Evolutionary conservation across 2,329 filamentous ascomycete genomes (phyloP).

Genomic region (Alternaria brassicicola): DNA sequence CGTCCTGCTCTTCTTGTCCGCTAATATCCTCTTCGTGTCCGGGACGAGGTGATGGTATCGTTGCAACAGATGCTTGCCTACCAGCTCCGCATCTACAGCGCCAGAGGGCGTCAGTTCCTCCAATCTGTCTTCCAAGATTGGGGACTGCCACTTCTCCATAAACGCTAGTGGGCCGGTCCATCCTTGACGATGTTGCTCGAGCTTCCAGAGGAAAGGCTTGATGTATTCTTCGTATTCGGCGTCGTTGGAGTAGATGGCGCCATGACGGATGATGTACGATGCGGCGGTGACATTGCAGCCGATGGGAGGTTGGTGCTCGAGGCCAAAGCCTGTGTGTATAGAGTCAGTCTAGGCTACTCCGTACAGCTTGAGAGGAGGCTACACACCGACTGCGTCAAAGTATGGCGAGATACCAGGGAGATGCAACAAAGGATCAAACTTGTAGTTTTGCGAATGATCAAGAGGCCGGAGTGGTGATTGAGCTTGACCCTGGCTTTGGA

Average conservation of each 20-base stretch:
- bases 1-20: conserved; percentile 46
- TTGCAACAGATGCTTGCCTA: conserved; percentile 64
- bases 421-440: conserved; percentile 57
- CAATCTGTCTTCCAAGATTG: conserved; percentile 60
- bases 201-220: conserved; percentile 59
- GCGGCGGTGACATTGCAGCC: conserved; percentile 57
- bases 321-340: conserved; percentile 39
- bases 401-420: conserved; percentile 58
- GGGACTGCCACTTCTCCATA: conserved; percentile 61
- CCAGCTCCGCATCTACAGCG: conserved; percentile 60
- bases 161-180: conserved; percentile 62
- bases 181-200: conserved; percentile 62
- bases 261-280: conserved; percentile 57
- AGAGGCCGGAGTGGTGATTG: conserved; percentile 26
- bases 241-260: conserved; percentile 58
- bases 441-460: conserved; percentile 45
- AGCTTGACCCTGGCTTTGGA: conserved; percentile 7
- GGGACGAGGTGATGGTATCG: conserved; percentile 60
- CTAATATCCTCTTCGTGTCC: conserved; percentile 37
- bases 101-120: conserved; percentile 38
- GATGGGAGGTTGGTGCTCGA: conserved; percentile 54
- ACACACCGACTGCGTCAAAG: conserved; percentile 53
- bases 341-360: not conserved
- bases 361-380: not conserved
- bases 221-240: conserved; percentile 59